Base-by-base conservation (phyloP, 2,329 filamentous ascomycete species). In the Zasmidium citrigriseum region DNA sequence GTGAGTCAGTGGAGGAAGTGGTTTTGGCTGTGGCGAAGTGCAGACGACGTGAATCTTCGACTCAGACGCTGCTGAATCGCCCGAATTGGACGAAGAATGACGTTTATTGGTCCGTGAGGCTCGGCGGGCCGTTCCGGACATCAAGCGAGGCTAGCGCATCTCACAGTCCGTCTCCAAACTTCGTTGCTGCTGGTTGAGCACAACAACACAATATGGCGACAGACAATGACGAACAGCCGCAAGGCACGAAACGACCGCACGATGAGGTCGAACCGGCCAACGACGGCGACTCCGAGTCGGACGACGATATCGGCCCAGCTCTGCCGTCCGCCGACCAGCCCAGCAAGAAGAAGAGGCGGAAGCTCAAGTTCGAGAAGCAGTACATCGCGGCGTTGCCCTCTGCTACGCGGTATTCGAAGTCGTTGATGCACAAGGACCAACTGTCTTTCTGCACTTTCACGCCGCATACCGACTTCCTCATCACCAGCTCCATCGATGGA, bases 381-480 rank as follows among this genome's bases (percentile, higher is more conserved):
- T 98, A 97, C 76, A 81, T 98, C 63, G 90, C 91, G 58, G 93
- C 95, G 41, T 83, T 99, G 38, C 95, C 95, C 3, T 85, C 85
- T 52, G 90, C 91, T 20, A 70, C 82, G 38, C 89, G 91, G 47
- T 99, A 99, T 77, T 96, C 90, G 58, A 96, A 93, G 72, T 98
- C 95, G 47, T 82, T 99, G 70, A 99, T 99, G 96, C 95, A 99
- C 83, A 93, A 93, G 78, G 95, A 99, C 67, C 92, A 96, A 77
- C 78, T 99, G 51, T 85, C 89, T 57, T 98, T 93, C 70, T 85
- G 91, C 63, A 96, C 88, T 12, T 87, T 96, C 73, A 96, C 96
- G 1, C 93, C 93, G 0, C 80, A 89, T 59, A 97, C 93, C 59
- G 95, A 98, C 67, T 99, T 99, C 72, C 81, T 99, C 38, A 95